These are phyloP conservation scores for Cercospora brassicicola DNA, from an alignment of 2,329 filamentous ascomycete species.

Conservation along the genomic window DNA sequence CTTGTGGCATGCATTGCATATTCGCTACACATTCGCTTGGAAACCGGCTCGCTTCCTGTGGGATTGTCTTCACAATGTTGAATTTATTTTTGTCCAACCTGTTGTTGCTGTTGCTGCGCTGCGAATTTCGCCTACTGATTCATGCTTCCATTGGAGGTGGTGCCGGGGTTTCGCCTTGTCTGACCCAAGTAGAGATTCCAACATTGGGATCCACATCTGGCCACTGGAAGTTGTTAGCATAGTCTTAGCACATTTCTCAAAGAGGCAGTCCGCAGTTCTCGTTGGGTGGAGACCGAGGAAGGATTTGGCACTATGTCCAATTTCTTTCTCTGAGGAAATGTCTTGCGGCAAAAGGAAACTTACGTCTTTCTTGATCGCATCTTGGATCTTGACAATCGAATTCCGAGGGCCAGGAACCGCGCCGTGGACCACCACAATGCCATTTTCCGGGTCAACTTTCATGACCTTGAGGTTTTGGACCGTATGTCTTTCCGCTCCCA, in stretches of 20 bases:
- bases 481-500: constrained; percentile 87
- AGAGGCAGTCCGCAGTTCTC: neutral
- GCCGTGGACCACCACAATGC: constrained; percentile 86
- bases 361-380: constrained; percentile 77
- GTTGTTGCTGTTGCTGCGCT: neutral
- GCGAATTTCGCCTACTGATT: neutral
- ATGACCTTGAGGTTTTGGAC: constrained; percentile 88
- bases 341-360: neutral
- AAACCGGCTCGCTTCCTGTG: neutral
- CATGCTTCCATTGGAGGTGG: constrained; percentile 14
- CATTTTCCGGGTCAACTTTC: constrained; percentile 81
- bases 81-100: neutral
- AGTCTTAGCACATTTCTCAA: neutral
- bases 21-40: neutral
- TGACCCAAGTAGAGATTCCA: constrained; percentile 21
- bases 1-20: constrained; percentile 4
- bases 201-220: constrained; percentile 49
- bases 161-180: constrained; percentile 12
- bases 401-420: constrained; percentile 85
- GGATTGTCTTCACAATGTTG: neutral
- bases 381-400: constrained; percentile 78
- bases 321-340: neutral
- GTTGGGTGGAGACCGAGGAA: neutral
- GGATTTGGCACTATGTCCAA: neutral
- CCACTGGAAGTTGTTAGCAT: constrained; percentile 50